Evolutionary conservation across 2,329 filamentous ascomycete species (phyloP).

Genomic region (Pleurostoma richardsiae): DNA sequence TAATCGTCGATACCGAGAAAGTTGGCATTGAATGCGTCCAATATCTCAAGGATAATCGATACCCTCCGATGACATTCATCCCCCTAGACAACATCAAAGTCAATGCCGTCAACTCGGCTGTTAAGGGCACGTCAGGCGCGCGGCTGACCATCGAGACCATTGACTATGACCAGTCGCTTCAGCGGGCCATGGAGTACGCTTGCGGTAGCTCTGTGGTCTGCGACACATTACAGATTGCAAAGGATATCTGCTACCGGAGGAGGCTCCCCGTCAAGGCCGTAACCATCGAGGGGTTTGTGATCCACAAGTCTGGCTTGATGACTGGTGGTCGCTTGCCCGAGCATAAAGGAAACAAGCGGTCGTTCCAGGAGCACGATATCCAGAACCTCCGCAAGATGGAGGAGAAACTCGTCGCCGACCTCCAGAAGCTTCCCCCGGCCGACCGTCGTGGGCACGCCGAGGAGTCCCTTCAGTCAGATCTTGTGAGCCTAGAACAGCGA

Average conservation of each 20-base stretch:
- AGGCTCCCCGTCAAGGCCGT: conserved; percentile 90
- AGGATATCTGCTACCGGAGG: conserved; percentile 81
- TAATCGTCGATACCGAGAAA: conserved; percentile 93
- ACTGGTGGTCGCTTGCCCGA: conserved; percentile 84
- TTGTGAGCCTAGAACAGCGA: conserved; percentile 74
- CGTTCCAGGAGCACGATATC: conserved; percentile 86
- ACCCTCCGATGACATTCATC: conserved; percentile 87
- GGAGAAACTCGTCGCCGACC: conserved; percentile 70
- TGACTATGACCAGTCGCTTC: conserved; percentile 82
- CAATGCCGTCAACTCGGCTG: conserved; percentile 79
- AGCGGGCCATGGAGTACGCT: conserved; percentile 90
- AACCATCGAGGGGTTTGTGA: conserved; percentile 90
- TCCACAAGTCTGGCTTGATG: conserved; percentile 95
- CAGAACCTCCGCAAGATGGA: conserved; percentile 76
- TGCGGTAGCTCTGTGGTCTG: conserved; percentile 95
- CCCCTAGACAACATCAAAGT: conserved; percentile 97
- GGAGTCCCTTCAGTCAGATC: conserved; percentile 73
- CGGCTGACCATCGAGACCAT: conserved; percentile 93
- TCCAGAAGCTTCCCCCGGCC: conserved; percentile 73
- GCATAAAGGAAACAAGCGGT: conserved; percentile 68
- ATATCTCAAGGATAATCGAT: conserved; percentile 85
- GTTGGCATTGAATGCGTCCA: conserved; percentile 91
- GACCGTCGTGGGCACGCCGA: conserved; percentile 74
- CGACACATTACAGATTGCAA: conserved; percentile 80
- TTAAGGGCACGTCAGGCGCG: conserved; percentile 84